Base-by-base conservation (phyloP, 371 early-diverging fungal genomes). In the Apophysomyces elegans region DNA sequence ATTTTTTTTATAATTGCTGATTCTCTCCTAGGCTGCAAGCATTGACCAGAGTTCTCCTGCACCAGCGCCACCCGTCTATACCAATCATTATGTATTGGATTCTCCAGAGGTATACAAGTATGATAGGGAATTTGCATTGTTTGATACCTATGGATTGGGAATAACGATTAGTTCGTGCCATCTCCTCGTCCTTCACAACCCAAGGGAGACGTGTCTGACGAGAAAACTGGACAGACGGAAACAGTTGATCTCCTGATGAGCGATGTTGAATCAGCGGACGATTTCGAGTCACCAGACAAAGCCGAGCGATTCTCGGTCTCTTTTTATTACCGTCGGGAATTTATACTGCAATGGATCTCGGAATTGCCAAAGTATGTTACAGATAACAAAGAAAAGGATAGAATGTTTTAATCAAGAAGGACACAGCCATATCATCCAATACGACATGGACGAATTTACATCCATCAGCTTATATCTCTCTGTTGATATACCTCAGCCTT, bases 341-440 rank as follows among this genome's bases (percentile, higher is more conserved):
- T 50, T 50, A 11, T 50, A 11, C 21, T 21, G n/a, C 54, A 50
- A 21, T 50, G 54, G 54, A 21, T 50, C n/a, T 50, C 54, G 21
- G 21, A 21, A 4, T 5, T 50, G 9, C 54, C 54, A 50, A 21
- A 50, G 54, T 50, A 50, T 18, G 54, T 21, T 50, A n/a, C 21
- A 50, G 16, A 50, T 18, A 50, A n/a, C 16, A 47, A 41, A 13
- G 47, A 18, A n/a, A 16, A 21, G 9, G 54, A 21, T 18, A 21
- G 9, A 21, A n/a, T 4, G 21, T 21, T 26, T 26, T 50, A 50
- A 50, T 26, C 54, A 50, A 8, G 54, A 21, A 50, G 2, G 32
- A 26, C 32, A 50, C 21, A 50, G 54, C 11, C 54, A 50, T 50
- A 50, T 50, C 21, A 50, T 50, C 21, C 54, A 50, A 32, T 50